These are phyloP conservation scores for Diaporthe ampelina DNA, from an alignment of 2,329 filamentous ascomycete species.

Conservation along the genomic window DNA sequence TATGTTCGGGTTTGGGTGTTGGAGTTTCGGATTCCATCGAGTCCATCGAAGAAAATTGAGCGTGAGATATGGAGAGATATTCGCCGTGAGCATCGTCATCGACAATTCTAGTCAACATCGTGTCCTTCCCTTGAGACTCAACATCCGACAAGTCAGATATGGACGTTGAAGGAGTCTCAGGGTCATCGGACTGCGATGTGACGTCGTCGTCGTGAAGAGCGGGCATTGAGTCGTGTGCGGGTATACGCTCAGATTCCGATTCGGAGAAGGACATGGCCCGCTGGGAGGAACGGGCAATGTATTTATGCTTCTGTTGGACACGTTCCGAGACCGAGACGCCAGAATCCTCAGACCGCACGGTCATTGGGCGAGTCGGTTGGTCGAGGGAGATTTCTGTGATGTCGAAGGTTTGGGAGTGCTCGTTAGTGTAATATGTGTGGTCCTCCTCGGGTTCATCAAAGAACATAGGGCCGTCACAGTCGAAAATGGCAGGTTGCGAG, in stretches of 20 bases:
- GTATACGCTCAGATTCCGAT: constrained; percentile 60
- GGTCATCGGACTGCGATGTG: constrained; percentile 60
- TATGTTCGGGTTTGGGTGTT: constrained; percentile 57
- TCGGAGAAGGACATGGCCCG: constrained; percentile 67
- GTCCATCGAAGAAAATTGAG: constrained; percentile 52
- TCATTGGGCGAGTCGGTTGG: constrained; percentile 64
- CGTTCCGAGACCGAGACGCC: constrained; percentile 54
- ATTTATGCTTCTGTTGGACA: constrained; percentile 51
- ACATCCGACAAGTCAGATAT: constrained; percentile 62
- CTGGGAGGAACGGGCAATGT: constrained; percentile 56
- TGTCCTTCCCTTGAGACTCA: constrained; percentile 50
- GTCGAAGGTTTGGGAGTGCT: constrained; percentile 53
- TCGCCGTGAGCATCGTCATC: constrained; percentile 51
- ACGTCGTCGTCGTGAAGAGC: constrained; percentile 56
- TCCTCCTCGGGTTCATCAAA: constrained; percentile 60
- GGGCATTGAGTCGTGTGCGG: constrained; percentile 47
- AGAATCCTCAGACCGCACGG: constrained; percentile 61
- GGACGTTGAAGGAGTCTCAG: constrained; percentile 59
- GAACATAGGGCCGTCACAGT: constrained; percentile 52
- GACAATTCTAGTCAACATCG: constrained; percentile 42
- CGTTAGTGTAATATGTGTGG: constrained; percentile 53
- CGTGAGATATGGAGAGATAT: constrained; percentile 56
- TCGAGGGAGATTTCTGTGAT: constrained; percentile 48
- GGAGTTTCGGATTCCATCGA: constrained; percentile 59
- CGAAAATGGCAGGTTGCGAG: constrained; percentile 48